Evolutionary conservation across 495 filamentous ascomycete genomes (phyloP).

Genomic region (Pseudoneurospora amorphoporcata): DNA sequence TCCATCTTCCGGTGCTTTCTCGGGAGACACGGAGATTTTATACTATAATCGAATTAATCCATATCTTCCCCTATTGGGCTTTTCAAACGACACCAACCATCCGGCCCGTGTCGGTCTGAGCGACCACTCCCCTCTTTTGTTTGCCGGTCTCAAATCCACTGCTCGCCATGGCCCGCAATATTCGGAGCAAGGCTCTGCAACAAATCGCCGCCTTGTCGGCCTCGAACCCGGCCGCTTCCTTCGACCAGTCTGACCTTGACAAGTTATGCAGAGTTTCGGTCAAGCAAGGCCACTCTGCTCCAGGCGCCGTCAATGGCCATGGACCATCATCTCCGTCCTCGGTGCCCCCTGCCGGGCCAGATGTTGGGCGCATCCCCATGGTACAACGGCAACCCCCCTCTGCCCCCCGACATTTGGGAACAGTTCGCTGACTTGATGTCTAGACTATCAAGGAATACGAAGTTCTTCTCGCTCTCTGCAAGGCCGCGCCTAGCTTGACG

Average conservation of each 20-base stretch:
- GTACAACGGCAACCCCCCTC: constrained; percentile 20
- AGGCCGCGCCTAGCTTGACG: constrained; percentile 64
- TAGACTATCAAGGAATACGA: constrained; percentile 74
- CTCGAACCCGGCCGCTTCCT: constrained; percentile 36
- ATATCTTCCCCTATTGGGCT: neutral
- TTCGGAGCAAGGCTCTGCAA: constrained; percentile 55
- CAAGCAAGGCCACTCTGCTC: constrained; percentile 22
- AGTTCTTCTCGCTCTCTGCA: constrained; percentile 78
- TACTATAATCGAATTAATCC: neutral
- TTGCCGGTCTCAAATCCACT: neutral
- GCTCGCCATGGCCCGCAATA: constrained; percentile 34
- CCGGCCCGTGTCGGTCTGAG: neutral
- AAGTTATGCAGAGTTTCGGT: constrained; percentile 48
- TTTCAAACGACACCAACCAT: neutral
- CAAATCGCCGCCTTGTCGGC: constrained; percentile 59
- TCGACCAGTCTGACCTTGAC: constrained; percentile 53
- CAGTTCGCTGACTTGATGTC: constrained; percentile 9
- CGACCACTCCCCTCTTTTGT: neutral
- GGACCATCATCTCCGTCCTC: constrained; percentile 1
- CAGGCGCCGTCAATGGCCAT: constrained; percentile 25
- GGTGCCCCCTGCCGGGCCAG: constrained; percentile 11
- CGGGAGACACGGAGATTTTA: neutral
- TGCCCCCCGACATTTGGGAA: neutral
- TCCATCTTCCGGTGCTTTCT: neutral
- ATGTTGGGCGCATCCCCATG: constrained; percentile 40